Evolutionary conservation across 495 filamentous ascomycete species (phyloP).

Genomic region (Niebla homalea): DNA sequence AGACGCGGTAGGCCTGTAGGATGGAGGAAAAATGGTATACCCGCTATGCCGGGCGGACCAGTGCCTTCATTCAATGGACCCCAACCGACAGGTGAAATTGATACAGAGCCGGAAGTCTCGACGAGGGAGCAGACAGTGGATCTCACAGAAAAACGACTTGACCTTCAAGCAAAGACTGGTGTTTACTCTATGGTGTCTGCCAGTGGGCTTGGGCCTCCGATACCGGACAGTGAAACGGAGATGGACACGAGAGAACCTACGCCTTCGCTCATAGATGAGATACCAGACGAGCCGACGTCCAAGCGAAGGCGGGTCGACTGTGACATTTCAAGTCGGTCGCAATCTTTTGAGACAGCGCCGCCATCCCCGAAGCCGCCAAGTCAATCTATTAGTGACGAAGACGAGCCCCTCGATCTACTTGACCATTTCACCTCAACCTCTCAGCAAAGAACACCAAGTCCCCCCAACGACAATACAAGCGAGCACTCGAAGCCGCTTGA

Average conservation of each 20-base stretch:
- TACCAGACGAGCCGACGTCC: background rate
- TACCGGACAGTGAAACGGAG: too few relatives aligned
- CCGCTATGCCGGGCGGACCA: background rate
- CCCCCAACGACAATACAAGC: too few relatives aligned
- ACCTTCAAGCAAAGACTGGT: conserved; percentile 1
- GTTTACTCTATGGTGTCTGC: conserved; percentile 12
- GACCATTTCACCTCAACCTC: too few relatives aligned
- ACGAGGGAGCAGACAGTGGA: background rate
- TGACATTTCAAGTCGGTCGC: too few relatives aligned
- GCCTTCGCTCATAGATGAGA: background rate
- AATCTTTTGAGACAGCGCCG: too few relatives aligned
- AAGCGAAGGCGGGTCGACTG: background rate
- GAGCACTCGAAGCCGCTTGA: background rate
- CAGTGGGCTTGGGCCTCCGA: conserved; percentile 4
- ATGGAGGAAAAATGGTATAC: background rate
- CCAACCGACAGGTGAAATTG: background rate
- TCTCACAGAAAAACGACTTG: background rate
- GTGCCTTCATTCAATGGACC: conserved; percentile 11
- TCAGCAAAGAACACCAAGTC: too few relatives aligned
- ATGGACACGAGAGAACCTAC: too few relatives aligned
- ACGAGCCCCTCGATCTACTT: too few relatives aligned
- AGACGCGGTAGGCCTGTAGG: conserved; percentile 1
- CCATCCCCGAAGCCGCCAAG: too few relatives aligned
- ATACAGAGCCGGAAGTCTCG: background rate
- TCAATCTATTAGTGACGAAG: too few relatives aligned